Conservation (phyloP, 805 yeast species). For the Candida nonsorbophila region DNA sequence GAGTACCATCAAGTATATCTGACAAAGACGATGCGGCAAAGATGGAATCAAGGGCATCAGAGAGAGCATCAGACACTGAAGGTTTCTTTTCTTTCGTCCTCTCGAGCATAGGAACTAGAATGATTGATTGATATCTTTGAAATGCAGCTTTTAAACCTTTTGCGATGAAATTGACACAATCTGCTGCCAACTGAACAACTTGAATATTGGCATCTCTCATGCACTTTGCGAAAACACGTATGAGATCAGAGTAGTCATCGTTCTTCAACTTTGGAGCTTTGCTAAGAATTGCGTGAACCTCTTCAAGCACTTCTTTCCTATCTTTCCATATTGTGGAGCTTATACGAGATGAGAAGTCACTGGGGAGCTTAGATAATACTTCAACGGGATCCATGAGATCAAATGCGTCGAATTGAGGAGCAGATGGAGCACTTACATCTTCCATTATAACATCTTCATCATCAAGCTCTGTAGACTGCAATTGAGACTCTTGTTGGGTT, state of each 20-base stretch:
- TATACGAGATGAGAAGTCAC: slow-evolving; percentile 50
- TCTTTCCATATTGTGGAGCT: slow-evolving; percentile 83
- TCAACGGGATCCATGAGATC: slow-evolving; percentile 68
- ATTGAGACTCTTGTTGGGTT: slow-evolving; percentile 26
- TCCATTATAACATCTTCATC: slow-evolving; percentile 26
- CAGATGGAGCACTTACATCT: slow-evolving; percentile 11
- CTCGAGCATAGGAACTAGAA: slow-evolving; percentile 64
- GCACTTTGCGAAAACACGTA: slow-evolving; percentile 61
- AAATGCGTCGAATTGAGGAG: slow-evolving; percentile 51
- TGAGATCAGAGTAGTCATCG: slow-evolving; percentile 63
- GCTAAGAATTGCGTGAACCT: slow-evolving; percentile 40
- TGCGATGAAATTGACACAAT: slow-evolving; percentile 55
- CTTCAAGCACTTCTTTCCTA: slow-evolving; percentile 79
- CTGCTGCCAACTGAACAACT: slow-evolving; percentile 77
- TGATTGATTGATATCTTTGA: slow-evolving; percentile 44
- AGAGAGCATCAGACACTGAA: slow-evolving; percentile 68
- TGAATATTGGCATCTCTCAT: slow-evolving; percentile 86
- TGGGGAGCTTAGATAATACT: slow-evolving; percentile 61
- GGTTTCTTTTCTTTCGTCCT: slow-evolving; percentile 86
- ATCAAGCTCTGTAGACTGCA: slow-evolving; percentile 1
- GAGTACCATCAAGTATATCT: slow-evolving; percentile 55
- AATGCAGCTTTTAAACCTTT: slow-evolving; percentile 60
- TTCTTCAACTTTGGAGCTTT: slow-evolving; percentile 51
- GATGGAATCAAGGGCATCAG: slow-evolving; percentile 58
- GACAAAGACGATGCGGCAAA: slow-evolving; percentile 45